Base-by-base conservation (phyloP, 805 yeast genomes). In the Cyberlindnera xylosilytica region DNA sequence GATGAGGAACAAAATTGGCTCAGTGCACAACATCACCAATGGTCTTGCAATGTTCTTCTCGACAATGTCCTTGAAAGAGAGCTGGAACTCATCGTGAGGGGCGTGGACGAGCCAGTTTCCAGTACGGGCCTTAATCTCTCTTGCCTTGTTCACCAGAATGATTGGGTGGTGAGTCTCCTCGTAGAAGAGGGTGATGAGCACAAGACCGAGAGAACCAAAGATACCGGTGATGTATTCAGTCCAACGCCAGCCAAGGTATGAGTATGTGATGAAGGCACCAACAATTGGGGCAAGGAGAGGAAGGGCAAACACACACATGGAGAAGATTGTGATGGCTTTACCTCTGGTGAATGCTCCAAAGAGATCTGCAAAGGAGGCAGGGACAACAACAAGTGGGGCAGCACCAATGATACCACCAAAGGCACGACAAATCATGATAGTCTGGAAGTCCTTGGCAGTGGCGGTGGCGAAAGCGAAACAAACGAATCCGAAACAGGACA, bases 311-410 rank as follows among this genome's bases (percentile, higher is more conserved):
- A 87, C 87, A 35, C 82, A 78, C 67, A 85, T 72, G 1, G 87
- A 71, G 54, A 88, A 89, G 15, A 83, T 49, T 9, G 82, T 69
- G 53, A 87, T 70, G 23, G 96, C 95, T 38, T 72, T 74, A 53
- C 97, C 97, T 65, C 97, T 77, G 19, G 70, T 58, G 28, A 61
- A 61, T 44, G 79, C 78, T 50, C 75, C 76, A 58, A 79, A 87
- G 72, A 87, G 72, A 62, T 89, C 97, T 7, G 95, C 85, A 69
- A 87, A 82, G 0, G 83, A 75, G 37, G 96, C 96, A 20, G 96
- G 95, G 9, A 81, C 89, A 31, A 87, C 87, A 20, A 86, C 91
- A 56, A 89, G 63, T 1, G 95, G 88, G 31, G 93, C 88, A 17
- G 95, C 87, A 50, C 95, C 96, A 44, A 83, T 64, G 55, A 81